phyloP scores from a whole-genome alignment of 31 red algal genomes.

The Endocladia muricata region DNA sequence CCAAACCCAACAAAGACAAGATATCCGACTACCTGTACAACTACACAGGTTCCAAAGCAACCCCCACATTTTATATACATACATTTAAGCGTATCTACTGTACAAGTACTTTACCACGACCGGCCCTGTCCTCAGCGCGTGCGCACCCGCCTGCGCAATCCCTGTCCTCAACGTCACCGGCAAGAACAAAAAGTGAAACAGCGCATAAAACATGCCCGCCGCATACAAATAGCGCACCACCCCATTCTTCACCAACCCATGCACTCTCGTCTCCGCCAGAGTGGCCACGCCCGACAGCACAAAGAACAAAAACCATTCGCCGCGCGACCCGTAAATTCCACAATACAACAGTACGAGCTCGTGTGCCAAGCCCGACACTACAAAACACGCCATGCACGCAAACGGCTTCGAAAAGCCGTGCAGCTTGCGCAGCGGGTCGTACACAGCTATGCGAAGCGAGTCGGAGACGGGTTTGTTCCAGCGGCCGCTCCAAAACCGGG shows the following conservation, averaged over 20 bases:
- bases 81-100: background rate
- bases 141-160: conserved; percentile 18
- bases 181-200: conserved; percentile 40
- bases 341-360: conserved; percentile 38
- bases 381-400: conserved; percentile 21
- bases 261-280: conserved; percentile 11
- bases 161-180: conserved; percentile 38
- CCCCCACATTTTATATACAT: too few relatives aligned
- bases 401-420: conserved; percentile 21
- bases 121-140: conserved; percentile 15
- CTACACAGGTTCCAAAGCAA: too few relatives aligned
- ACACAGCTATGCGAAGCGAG: conserved; percentile 40
- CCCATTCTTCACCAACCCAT: background rate
- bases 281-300: conserved; percentile 14
- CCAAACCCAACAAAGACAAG: too few relatives aligned
- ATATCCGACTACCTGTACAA: too few relatives aligned
- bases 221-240: background rate
- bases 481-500: conserved; percentile 33
- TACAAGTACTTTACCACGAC: background rate
- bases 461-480: conserved; percentile 60
- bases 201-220: background rate
- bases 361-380: conserved; percentile 24
- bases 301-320: conserved; percentile 46
- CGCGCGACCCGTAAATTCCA: conserved; percentile 21
- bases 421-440: conserved; percentile 19